Base-by-base conservation (phyloP, 352 stramenopile genomes). In the Blastocystis sp. region DNA sequence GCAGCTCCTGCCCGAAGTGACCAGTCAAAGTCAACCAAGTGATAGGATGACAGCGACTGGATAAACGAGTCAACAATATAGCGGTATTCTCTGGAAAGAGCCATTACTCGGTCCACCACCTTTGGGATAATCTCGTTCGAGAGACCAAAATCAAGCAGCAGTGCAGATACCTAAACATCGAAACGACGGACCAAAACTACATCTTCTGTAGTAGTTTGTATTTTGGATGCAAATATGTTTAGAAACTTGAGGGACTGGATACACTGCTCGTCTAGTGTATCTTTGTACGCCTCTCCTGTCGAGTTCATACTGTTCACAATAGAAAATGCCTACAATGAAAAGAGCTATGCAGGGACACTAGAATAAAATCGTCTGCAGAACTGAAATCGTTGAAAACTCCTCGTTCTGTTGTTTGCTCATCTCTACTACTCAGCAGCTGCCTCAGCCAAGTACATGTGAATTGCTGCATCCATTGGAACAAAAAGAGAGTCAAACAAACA, bases 191-290 rank as follows among this genome's bases (percentile, higher is more conserved):
- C 9, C 13, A 37, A 45, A 18, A 7, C 9, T 50, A 80, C 70
- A 64, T 80, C 70, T 62, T 80, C 70, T 37, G 4, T n/a, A 8
- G 23, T 15, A 5, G 64, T 47, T 34, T 80, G 41, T 4, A 80
- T 37, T 53, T 61, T 63, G 3, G 70, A 80, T 7, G 70, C 70
- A 80, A 62, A 80, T 37, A 20, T 66, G 43, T 80, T 80, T 5
- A 80, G 13, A 64, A 80, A 80, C 26, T 47, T 20, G 11, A 80
- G 11, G 8, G 70, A 13, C 26, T 80, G 70, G 26, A 80, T 23
- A 29, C 70, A 80, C 18, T 29, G 23, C n/a, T 23, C 20, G n/a
- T 20, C 45, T 0, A 80, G 20, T 2, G 70, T 37, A 8, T 80
- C 45, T 5, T 43, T 62, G n/a, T 80, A 80, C 5, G n/a, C 43